Percentiles rank a stretch among this genome's conserved stretches.
Conservation (phyloP, 495 filamentous ascomycete genomes). For the Aspergillus indologenus region DNA sequence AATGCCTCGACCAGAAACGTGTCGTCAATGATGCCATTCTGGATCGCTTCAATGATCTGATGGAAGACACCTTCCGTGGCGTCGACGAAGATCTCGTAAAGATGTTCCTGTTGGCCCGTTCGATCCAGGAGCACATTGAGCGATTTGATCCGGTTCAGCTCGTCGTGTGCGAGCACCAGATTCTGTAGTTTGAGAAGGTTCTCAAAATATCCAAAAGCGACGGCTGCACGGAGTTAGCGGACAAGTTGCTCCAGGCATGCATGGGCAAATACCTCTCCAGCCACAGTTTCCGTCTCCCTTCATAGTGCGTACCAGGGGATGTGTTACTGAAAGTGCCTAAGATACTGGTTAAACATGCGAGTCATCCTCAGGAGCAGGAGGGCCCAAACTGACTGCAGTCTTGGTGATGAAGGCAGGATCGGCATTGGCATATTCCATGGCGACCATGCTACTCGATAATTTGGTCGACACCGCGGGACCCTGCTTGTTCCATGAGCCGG, state of each 20-base stretch:
- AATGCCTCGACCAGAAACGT: slow-evolving; percentile 66
- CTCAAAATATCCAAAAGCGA: slow-evolving; percentile 93
- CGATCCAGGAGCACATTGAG: slow-evolving; percentile 67
- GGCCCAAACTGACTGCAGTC: slow-evolving; percentile 66
- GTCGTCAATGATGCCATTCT: slow-evolving; percentile 56
- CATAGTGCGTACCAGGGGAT: slow-evolving; percentile 82
- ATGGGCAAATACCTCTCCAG: slow-evolving; percentile 76
- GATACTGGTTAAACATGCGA: slow-evolving; percentile 20
- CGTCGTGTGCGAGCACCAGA: slow-evolving; percentile 58
- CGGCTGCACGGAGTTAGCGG: slow-evolving; percentile 54
- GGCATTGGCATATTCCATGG: slow-evolving; percentile 85
- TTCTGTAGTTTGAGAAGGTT: slow-evolving; percentile 66
- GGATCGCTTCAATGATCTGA: slow-evolving; percentile 50
- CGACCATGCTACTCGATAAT: slow-evolving; percentile 72
- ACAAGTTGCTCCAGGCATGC: slow-evolving; percentile 3
- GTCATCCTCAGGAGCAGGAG: background rate
- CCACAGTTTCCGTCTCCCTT: slow-evolving; percentile 95
- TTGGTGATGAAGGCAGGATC: slow-evolving; percentile 82
- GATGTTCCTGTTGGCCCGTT: slow-evolving; percentile 61
- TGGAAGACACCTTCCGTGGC: slow-evolving; percentile 65
- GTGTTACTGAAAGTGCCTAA: slow-evolving; percentile 77
- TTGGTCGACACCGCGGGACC: slow-evolving; percentile 79
- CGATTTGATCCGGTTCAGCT: slow-evolving; percentile 66
- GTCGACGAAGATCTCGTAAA: slow-evolving; percentile 83
- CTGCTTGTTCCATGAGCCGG: slow-evolving; percentile 31